Evolutionary conservation across 139 green algal species (phyloP), one percentile per base, ranked within the genome.

Genomic region (Chlamydomonas asymmetrica): DNA sequence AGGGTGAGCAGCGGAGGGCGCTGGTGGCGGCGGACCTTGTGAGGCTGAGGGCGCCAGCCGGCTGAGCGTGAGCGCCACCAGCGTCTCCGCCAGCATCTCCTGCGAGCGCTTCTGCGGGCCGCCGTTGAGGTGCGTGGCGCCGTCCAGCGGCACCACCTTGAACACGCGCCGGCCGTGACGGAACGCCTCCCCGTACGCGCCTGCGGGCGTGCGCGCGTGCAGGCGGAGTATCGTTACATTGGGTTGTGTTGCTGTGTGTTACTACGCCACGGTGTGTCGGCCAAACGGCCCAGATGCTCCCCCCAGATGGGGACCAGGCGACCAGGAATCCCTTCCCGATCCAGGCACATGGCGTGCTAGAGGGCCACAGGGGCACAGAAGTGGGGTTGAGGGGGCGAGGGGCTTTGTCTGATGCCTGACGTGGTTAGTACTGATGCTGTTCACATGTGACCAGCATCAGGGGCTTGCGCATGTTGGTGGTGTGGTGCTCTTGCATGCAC

Each of bases 71-170:
- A 92, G 83, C 4, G 84, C 83, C 43, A 97, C 88, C 5, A 89
- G 72, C 1, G 85, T 90, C 80, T 98, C 94, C 0, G 83, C 90
- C 60, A 91, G 65, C 71, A 97, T 87, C 76, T 98, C 88, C 1
- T 67, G 80, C 1, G 89, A 88, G 0, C 63, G 70, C 84, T 94
- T 95, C 52, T 97, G 92, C 1, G 68, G 39, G 35, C 88, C 89
- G 7, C 89, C 92, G 66, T 97, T 98, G 57, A 97, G 86, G 31
- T 88, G 62, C 60, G 77, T 61, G 5, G 71, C 56, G 18, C 95
- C 95, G 66, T 96, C 96, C 73, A 99, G 93, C n/a, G 96, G 96
- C 41, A 99, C 88, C 40, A 99, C 88, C 76, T 98, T 98, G 80
- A 95, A 77, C 49, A 97, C 90, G 2, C 84, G 60, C 10, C 69